Conservation (phyloP, 164 flowering plant species). For the Houttuynia cordata region DNA sequence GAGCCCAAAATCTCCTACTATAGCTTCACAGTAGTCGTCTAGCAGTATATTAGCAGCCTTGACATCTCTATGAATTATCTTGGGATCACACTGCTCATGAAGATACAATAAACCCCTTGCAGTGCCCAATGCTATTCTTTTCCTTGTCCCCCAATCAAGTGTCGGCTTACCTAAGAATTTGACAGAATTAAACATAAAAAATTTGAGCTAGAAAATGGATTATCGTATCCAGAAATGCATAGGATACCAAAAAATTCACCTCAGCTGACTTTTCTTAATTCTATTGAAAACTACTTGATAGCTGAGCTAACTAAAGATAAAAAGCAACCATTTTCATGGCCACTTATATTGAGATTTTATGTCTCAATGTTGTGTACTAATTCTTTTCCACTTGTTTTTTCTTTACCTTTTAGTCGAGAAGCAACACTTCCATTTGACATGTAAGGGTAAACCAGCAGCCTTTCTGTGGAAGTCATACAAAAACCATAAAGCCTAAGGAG, state of each 20-base stretch:
- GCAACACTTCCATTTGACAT: slow-evolving; percentile 87
- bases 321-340: background rate
- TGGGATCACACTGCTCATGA: slow-evolving; percentile 94
- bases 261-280: too few relatives aligned
- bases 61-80: slow-evolving; percentile 86
- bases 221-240: too few relatives aligned
- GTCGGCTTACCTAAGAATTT: slow-evolving; percentile 43
- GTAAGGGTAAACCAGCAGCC: slow-evolving; percentile 64
- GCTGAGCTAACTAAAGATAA: background rate
- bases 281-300: background rate
- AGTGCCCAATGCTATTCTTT: slow-evolving; percentile 79
- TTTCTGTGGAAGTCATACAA: slow-evolving; percentile 55
- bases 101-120: slow-evolving; percentile 76
- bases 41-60: slow-evolving; percentile 90
- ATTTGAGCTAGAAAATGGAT: slow-evolving; percentile 53
- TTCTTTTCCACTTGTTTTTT: too few relatives aligned
- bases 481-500: slow-evolving; percentile 62
- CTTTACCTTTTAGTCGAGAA: slow-evolving; percentile 62
- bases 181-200: background rate
- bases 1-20: slow-evolving; percentile 89
- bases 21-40: slow-evolving; percentile 80
- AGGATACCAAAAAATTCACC: too few relatives aligned
- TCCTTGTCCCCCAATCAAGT: slow-evolving; percentile 72
- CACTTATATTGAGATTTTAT: too few relatives aligned
- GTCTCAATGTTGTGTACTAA: background rate